phyloP scores from a whole-genome alignment of 305 asterid genomes.

The Rubia occidens region DNA sequence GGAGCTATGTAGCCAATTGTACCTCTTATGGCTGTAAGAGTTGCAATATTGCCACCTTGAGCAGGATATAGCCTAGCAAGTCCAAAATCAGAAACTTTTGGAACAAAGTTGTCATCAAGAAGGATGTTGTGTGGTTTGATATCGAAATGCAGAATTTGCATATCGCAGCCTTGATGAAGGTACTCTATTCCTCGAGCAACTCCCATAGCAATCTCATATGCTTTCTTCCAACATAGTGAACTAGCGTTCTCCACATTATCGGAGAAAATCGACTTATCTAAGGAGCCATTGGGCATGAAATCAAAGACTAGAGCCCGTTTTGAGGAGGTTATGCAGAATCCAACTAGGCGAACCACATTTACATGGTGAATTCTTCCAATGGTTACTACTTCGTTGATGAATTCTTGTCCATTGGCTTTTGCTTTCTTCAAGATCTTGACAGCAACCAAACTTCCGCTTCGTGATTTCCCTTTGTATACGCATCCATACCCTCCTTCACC shows the following conservation, averaged over 20 bases:
- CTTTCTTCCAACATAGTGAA: background rate
- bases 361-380: slow-evolving; percentile 1
- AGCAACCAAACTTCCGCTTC: background rate
- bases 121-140: slow-evolving; percentile 1
- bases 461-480: background rate
- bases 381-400: background rate
- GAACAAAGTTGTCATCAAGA: background rate
- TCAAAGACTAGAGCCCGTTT: background rate
- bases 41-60: too few species aligned
- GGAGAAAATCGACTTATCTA: background rate
- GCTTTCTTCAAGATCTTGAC: background rate
- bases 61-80: background rate
- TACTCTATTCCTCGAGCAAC: background rate
- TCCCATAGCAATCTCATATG: background rate
- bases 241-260: background rate
- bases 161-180: background rate
- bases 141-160: background rate
- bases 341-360: background rate
- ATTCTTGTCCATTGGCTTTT: background rate
- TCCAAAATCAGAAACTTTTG: background rate
- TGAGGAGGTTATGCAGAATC: background rate
- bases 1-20: too few species aligned
- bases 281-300: slow-evolving; percentile 2
- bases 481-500: slow-evolving; percentile 5
- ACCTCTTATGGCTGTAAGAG: too few species aligned